phyloP scores from a whole-genome alignment of 192 early-diverging fungal genomes.

The Linnemannia exigua region DNA sequence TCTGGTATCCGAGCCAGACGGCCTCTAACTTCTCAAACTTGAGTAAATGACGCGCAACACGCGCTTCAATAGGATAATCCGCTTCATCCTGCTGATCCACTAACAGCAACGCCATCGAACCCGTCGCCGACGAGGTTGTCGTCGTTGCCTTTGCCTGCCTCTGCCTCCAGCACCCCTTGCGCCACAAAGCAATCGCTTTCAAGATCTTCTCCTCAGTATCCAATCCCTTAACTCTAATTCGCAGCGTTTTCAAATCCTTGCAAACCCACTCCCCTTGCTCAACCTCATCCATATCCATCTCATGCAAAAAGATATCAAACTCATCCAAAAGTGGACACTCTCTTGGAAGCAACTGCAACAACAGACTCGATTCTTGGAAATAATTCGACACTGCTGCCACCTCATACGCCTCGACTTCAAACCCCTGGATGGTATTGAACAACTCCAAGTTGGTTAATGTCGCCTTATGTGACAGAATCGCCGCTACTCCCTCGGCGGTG shows the following conservation, averaged over 20 bases:
- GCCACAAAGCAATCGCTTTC: neutral
- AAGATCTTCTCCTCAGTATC: slow-evolving; percentile 7
- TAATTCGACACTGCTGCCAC: neutral
- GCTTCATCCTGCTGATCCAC: neutral
- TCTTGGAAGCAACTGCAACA: neutral
- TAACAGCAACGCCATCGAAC: too few relatives aligned
- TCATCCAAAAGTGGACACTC: too few relatives aligned
- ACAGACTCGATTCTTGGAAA: neutral
- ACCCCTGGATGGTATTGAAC: neutral
- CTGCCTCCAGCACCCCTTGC: too few relatives aligned
- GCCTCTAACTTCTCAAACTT: neutral
- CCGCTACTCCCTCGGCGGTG: neutral
- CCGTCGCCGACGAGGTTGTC: too few relatives aligned
- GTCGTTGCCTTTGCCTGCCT: too few relatives aligned
- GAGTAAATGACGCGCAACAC: slow-evolving; percentile 1
- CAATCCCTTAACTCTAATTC: slow-evolving; percentile 7
- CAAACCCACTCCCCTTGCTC: neutral
- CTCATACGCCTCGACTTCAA: neutral
- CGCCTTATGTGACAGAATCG: neutral
- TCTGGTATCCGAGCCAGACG: neutral
- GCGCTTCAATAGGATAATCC: neutral
- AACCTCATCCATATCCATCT: slow-evolving; percentile 18
- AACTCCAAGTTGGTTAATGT: neutral
- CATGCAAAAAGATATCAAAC: neutral
- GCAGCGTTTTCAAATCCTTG: neutral